A percentile compares a stretch with the other conserved stretches of the same genome.
phyloP scores from a whole-genome alignment of 1,284 basidiomycete genomes.

The Ceratobasidium sp. region DNA sequence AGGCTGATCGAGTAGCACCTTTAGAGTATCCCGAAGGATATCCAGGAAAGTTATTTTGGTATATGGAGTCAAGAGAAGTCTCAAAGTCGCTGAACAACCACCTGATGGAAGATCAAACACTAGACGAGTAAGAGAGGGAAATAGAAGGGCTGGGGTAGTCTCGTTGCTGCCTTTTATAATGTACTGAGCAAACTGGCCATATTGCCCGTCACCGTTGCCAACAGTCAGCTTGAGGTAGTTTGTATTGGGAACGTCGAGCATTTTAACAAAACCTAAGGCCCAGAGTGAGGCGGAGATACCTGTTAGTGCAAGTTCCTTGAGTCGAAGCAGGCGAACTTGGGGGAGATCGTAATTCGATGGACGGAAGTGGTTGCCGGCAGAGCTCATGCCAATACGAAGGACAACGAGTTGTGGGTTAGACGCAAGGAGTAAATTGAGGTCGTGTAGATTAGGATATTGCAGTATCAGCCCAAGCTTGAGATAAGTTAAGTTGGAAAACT shows the following conservation, averaged over 20 bases:
- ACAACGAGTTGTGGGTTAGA: neutral
- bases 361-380: neutral
- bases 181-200: neutral
- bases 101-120: neutral
- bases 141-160: neutral
- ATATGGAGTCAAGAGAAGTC: neutral
- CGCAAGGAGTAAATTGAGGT: constrained; percentile 6
- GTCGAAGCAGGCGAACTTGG: neutral
- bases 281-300: neutral
- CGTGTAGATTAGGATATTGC: neutral
- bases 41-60: neutral
- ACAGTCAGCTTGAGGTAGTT: constrained; percentile 2
- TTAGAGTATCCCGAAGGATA: neutral
- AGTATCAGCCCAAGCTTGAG: neutral
- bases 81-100: neutral
- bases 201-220: neutral
- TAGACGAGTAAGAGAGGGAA: constrained; percentile 8
- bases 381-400: neutral
- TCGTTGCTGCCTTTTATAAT: neutral
- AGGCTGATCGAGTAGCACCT: constrained; percentile 1
- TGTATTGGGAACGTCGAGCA: constrained; percentile 12
- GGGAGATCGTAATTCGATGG: neutral
- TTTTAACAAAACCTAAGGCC: constrained; percentile 2
- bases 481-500: neutral
- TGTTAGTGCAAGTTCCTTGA: neutral